These are phyloP conservation scores for Melanogaster broomeanus DNA, from an alignment of 768 basidiomycete species.

Conservation along the genomic window DNA sequence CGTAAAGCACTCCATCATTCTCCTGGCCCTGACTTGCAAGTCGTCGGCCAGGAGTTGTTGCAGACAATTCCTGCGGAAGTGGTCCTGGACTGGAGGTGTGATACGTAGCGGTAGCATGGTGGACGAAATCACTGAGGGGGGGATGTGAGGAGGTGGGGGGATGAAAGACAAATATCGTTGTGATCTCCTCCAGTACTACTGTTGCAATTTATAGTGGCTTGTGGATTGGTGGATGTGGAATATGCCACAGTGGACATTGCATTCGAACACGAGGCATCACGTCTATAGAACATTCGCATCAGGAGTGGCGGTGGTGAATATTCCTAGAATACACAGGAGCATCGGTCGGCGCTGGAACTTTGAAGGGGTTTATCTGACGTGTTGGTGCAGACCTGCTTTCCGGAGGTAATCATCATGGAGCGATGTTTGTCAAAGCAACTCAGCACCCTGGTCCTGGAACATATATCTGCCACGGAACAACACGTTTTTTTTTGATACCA, in stretches of 20 bases:
- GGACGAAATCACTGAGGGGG: not conserved
- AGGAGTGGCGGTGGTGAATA: constrained; percentile 2
- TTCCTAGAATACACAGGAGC: constrained; percentile 1
- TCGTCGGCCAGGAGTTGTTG: constrained; percentile 14
- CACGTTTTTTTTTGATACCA: no score
- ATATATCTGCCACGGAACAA: no score
- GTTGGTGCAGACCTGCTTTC: not conserved
- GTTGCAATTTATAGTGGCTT: constrained; percentile 16
- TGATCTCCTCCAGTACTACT: not conserved
- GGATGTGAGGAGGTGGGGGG: not conserved
- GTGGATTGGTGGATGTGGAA: constrained; percentile 24
- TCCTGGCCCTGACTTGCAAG: constrained; percentile 11
- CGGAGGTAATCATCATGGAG: not conserved
- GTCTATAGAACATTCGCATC: constrained; percentile 2
- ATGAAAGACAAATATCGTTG: not conserved
- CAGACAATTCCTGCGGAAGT: constrained; percentile 13
- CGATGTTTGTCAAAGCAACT: not conserved
- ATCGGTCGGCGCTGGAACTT: not conserved
- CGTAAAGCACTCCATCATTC: constrained; percentile 19
- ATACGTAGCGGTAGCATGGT: constrained; percentile 8
- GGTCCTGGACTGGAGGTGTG: constrained; percentile 1
- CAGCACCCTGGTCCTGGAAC: no score
- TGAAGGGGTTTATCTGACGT: not conserved
- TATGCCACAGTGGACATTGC: constrained; percentile 12
- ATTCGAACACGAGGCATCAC: constrained; percentile 30